Evolutionary conservation across 2,329 filamentous ascomycete species (phyloP).

Genomic region (Neonectria punicea): DNA sequence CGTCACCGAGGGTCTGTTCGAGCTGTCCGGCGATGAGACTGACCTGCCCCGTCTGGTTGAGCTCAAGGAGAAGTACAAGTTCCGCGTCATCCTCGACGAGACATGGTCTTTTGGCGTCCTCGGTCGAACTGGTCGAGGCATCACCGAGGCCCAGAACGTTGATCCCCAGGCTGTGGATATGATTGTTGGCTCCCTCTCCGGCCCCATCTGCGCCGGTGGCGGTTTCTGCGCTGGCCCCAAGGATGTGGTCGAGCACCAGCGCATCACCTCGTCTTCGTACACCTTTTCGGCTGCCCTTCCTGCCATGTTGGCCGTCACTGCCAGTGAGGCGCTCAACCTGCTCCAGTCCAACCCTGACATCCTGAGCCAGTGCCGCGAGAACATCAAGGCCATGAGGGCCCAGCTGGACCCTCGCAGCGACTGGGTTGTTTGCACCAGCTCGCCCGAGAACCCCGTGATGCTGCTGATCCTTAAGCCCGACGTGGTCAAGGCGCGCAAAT

Average conservation of each 20-base stretch:
- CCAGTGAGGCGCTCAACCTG: slow-evolving; percentile 87
- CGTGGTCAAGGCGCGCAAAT: slow-evolving; percentile 75
- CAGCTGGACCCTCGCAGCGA: slow-evolving; percentile 94
- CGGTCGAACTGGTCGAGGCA: slow-evolving; percentile 87
- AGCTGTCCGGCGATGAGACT: slow-evolving; percentile 86
- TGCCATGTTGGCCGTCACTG: slow-evolving; percentile 93
- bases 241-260: slow-evolving; percentile 96
- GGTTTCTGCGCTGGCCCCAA: slow-evolving; percentile 94
- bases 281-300: slow-evolving; percentile 96
- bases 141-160: slow-evolving; percentile 97
- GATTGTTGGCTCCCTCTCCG: slow-evolving; percentile 93
- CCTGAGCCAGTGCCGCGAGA: slow-evolving; percentile 81
- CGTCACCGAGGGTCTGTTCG: slow-evolving; percentile 94
- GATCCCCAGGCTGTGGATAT: slow-evolving; percentile 95
- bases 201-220: slow-evolving; percentile 89
- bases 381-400: slow-evolving; percentile 84
- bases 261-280: slow-evolving; percentile 90
- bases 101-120: slow-evolving; percentile 97
- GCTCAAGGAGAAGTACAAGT: slow-evolving; percentile 96
- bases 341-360: slow-evolving; percentile 90
- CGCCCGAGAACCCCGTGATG: slow-evolving; percentile 86
- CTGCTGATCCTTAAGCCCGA: slow-evolving; percentile 86
- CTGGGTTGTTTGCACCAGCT: slow-evolving; percentile 86
- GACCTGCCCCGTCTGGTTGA: slow-evolving; percentile 91
- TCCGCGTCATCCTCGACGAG: slow-evolving; percentile 96